phyloP scores from a whole-genome alignment of 129 eudicot species.

The Escallonia herrerae region DNA sequence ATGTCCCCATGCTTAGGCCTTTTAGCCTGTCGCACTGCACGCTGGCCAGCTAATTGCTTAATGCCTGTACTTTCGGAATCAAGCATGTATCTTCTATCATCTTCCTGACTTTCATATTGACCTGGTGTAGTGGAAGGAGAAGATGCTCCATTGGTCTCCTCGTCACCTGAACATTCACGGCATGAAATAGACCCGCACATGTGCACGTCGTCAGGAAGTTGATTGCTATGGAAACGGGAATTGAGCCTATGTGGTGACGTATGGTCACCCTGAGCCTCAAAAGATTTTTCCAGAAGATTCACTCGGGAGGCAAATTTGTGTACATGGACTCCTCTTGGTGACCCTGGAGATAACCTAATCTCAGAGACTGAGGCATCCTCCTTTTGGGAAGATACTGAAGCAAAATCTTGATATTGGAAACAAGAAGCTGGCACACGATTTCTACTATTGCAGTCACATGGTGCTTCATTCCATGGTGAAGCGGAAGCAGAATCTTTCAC shows the following conservation, averaged over 20 bases:
- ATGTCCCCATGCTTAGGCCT: conserved; percentile 76
- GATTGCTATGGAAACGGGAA: conserved; percentile 1
- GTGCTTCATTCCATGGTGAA: conserved; percentile 21
- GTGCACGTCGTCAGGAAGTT: conserved; percentile 6
- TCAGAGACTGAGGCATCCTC: conserved; percentile 37
- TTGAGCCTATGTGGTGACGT: neutral
- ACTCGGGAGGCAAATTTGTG: conserved; percentile 5
- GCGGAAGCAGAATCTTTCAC: conserved; percentile 7
- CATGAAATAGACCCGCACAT: conserved; percentile 6
- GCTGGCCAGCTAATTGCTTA: conserved; percentile 36
- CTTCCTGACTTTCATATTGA: conserved; percentile 31
- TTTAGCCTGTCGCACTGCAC: conserved; percentile 56
- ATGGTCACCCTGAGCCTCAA: conserved; percentile 10
- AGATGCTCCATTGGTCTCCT: conserved; percentile 26
- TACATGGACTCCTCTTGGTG: conserved; percentile 31
- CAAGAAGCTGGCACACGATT: conserved; percentile 19
- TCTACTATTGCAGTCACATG: conserved; percentile 23
- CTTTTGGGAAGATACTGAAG: conserved; percentile 46
- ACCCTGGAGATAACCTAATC: conserved; percentile 37
- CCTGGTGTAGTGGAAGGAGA: conserved; percentile 33
- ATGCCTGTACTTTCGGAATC: conserved; percentile 31
- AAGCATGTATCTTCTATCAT: conserved; percentile 30
- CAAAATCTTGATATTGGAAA: conserved; percentile 21
- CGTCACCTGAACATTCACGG: conserved; percentile 29
- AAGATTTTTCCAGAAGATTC: conserved; percentile 9